Evolutionary conservation across 1,139 yeast genomes (phyloP).

Genomic region (Tardiomyces depauwii): DNA sequence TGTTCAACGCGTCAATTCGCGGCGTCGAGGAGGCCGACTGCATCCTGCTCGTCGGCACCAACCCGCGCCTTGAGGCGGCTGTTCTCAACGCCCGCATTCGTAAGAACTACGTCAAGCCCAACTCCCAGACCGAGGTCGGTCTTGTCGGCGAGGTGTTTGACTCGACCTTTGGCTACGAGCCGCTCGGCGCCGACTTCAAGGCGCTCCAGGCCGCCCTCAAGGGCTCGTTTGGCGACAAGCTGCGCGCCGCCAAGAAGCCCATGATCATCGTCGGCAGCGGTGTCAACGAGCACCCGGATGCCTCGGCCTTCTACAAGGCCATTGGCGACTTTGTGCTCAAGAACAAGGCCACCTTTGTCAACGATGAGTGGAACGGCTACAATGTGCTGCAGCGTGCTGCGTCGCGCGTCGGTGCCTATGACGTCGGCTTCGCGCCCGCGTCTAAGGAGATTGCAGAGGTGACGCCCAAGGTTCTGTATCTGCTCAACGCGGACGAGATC

Average conservation of each 20-base stretch:
- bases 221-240: slow-evolving; percentile 62
- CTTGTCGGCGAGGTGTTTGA: slow-evolving; percentile 71
- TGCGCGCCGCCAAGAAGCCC: slow-evolving; percentile 60
- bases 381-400: slow-evolving; percentile 81
- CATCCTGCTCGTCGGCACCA: slow-evolving; percentile 69
- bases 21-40: slow-evolving; percentile 80
- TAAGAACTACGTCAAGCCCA: slow-evolving; percentile 60
- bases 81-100: slow-evolving; percentile 79
- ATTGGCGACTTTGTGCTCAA: slow-evolving; percentile 54
- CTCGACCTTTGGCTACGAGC: slow-evolving; percentile 57
- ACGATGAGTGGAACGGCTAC: slow-evolving; percentile 73
- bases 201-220: slow-evolving; percentile 49
- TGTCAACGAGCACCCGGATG: slow-evolving; percentile 57
- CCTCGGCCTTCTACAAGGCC: slow-evolving; percentile 48
- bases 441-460: slow-evolving; percentile 37
- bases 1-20: slow-evolving; percentile 68
- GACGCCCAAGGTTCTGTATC: slow-evolving; percentile 65
- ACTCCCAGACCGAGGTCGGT: slow-evolving; percentile 50
- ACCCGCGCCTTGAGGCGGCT: slow-evolving; percentile 88
- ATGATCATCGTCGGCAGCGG: slow-evolving; percentile 78
- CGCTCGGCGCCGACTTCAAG: slow-evolving; percentile 51
- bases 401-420: slow-evolving; percentile 77
- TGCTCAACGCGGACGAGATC: slow-evolving; percentile 79
- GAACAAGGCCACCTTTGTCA: slow-evolving; percentile 47
- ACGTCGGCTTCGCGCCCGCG: slow-evolving; percentile 63